Base-by-base conservation (phyloP, 495 filamentous ascomycete species). In the Jackrogersella minutella region DNA sequence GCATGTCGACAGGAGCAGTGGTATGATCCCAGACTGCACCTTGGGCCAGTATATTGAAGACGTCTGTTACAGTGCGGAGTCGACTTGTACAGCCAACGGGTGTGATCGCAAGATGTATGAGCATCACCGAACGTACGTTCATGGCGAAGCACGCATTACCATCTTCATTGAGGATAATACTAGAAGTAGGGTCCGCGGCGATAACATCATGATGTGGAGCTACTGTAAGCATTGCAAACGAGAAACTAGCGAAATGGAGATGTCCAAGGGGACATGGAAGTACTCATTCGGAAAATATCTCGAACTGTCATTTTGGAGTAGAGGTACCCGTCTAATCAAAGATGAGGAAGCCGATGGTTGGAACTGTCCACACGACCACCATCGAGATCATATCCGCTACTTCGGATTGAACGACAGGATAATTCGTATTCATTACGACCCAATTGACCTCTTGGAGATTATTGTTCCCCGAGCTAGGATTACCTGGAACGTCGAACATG, bases 261-360 rank as follows among this genome's bases (percentile, higher is more conserved):
- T 99, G 95, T 97, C 94, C 0, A 89, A 92, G 50, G 93, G 84
- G 72, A 97, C 92, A 1, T 99, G 94, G 93, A 98, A 96, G 76
- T 99, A 99, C 74, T 98, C 96, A 0, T 96, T 99, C 71, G 94
- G 89, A 3, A 99, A 99, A 77, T 99, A 97, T 69, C 82, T 99
- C 22, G 96, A 99, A 76, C 80, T 99, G 13, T 95, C 92, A 2
- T 98, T 97, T 71, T 98, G 93, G 94, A 95, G 92, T 73, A 89
- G 84, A 54, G 89, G 92, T 49, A 76, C 97, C 37, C 91, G 87
- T 72, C 83, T 93, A 24, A 86, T 92, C 50, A 89, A 88, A 13
- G 89, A 90, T 8, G 85, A 91, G n/a, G 73, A 72, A 40, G 51
- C 22, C 0, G 70, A 63, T 21, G 67, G 72, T 16, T 74, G 72